Evolutionary conservation across 1,284 basidiomycete species (phyloP), one percentile per base, ranked within the genome.

Genomic region (Schizophyllum amplum): DNA sequence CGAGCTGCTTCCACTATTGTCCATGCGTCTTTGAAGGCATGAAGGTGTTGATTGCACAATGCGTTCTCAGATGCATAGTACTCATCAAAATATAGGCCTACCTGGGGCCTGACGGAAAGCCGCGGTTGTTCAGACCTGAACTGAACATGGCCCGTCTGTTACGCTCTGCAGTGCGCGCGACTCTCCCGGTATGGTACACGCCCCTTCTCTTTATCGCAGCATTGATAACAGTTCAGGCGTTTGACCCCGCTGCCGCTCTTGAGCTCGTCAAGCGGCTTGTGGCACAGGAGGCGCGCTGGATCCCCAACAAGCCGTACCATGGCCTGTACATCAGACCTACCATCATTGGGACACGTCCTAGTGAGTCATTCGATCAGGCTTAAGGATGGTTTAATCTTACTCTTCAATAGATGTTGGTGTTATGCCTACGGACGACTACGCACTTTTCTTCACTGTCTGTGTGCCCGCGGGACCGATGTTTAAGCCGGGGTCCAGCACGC

Each of bases 1-100:
- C 84, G 67, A 89, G 83, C 15, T 85, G 84, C 61, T 78, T 90
- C 62, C 87, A 90, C 54, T 95, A 94, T 66, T 84, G 83, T 15
- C 76, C 85, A 1, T 89, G 82, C 60, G 74, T 91, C 4, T 95
- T 94, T 61, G 92, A 95, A 68, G 93, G 93, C 1, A 89, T 94
- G 86, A 95, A 96, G 78, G 84, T 80, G 27, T n/a, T n/a, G 61
- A 7, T 50, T 27, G 5, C 4, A 25, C 56, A 7, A 24, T 46
- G 24, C 22, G 20, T 53, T 47, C 15, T 57, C 26, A 25, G 11
- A 23, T 22, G 17, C 21, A n/a, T 1, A 46, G 13, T 50, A 5
- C 20, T 27, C 50, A 48, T 55, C 42, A 4, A 46, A 24, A 3
- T 23, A 0, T 24, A 86, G 84, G 92, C 92, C 1, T 93, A 92